These are phyloP conservation scores for Amanita fuliginea DNA, from an alignment of 768 basidiomycete genomes.

Conservation along the genomic window DNA sequence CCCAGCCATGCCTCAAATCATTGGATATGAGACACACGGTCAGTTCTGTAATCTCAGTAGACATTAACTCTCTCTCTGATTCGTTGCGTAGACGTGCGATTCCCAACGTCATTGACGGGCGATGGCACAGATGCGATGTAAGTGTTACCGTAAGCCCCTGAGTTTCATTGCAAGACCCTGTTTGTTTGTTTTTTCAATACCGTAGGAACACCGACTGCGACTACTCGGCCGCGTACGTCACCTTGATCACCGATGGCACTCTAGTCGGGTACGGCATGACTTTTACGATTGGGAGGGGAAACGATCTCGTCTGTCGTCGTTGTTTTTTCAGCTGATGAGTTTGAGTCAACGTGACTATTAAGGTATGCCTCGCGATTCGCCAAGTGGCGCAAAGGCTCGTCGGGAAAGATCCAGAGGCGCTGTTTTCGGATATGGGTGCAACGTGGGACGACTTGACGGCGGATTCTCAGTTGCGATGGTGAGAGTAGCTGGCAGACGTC, in stretches of 20 bases:
- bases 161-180: too few species aligned
- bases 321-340: too few species aligned
- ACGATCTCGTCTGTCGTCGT: slow-evolving; percentile 92
- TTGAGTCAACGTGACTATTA: too few species aligned
- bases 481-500: too few species aligned
- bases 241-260: slow-evolving; percentile 55
- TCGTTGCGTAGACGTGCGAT: slow-evolving; percentile 69
- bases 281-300: slow-evolving; percentile 90
- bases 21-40: slow-evolving; percentile 24
- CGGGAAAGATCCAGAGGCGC: slow-evolving; percentile 68
- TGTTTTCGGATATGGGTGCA: slow-evolving; percentile 87
- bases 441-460: slow-evolving; percentile 81
- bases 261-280: slow-evolving; percentile 91
- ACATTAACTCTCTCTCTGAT: too few species aligned
- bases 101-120: slow-evolving; percentile 83
- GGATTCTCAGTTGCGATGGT: slow-evolving; percentile 91
- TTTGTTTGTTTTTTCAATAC: too few species aligned
- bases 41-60: too few species aligned
- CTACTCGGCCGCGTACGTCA: slow-evolving; percentile 89
- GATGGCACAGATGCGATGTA: slow-evolving; percentile 94
- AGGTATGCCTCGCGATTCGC: slow-evolving; percentile 78
- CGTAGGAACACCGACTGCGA: slow-evolving; percentile 91
- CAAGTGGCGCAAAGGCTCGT: slow-evolving; percentile 74
- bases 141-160: slow-evolving; percentile 10
- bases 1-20: slow-evolving; percentile 19